Evolutionary conservation across 768 basidiomycete genomes (phyloP).

Genomic region (Leccinum disarticulatum): DNA sequence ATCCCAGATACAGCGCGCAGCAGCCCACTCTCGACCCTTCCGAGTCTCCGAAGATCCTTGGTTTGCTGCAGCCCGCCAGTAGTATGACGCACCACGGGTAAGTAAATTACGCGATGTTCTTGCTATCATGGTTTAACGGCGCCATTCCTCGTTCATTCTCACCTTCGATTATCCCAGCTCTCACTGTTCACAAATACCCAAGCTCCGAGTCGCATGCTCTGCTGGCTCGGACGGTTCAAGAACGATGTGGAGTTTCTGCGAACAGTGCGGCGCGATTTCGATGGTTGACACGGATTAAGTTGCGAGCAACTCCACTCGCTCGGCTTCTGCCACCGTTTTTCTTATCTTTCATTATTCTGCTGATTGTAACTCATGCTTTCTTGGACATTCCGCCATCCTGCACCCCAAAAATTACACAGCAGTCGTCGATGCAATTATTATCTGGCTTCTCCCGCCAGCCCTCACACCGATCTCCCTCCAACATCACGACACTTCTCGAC

Average conservation of each 20-base stretch:
- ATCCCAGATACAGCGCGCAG: constrained; percentile 64
- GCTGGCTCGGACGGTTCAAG: constrained; percentile 62
- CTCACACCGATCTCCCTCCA: constrained; percentile 14
- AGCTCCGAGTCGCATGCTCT: constrained; percentile 77
- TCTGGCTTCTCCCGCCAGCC: constrained; percentile 12
- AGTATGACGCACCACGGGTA: constrained; percentile 73
- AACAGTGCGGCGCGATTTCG: constrained; percentile 85
- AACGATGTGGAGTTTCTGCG: constrained; percentile 87
- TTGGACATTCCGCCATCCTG: constrained; percentile 20
- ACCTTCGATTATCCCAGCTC: constrained; percentile 39
- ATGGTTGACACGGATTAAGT: constrained; percentile 75
- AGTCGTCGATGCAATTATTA: constrained; percentile 26
- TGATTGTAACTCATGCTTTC: constrained; percentile 31
- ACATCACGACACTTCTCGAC: constrained; percentile 20
- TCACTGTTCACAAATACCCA: constrained; percentile 77
- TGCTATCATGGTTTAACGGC: constrained; percentile 14
- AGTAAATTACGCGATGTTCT: constrained; percentile 23
- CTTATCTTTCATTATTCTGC: constrained; percentile 33
- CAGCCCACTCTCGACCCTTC: constrained; percentile 55
- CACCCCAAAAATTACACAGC: constrained; percentile 27
- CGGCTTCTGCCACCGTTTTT: constrained; percentile 17
- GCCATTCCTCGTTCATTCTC: constrained; percentile 10
- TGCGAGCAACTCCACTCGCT: not conserved
- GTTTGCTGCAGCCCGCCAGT: constrained; percentile 66
- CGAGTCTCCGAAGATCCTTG: constrained; percentile 49